Evolutionary conservation across 2,329 filamentous ascomycete species (phyloP), one percentile per base, ranked within the genome.

Genomic region (Colletotrichum sp.): DNA sequence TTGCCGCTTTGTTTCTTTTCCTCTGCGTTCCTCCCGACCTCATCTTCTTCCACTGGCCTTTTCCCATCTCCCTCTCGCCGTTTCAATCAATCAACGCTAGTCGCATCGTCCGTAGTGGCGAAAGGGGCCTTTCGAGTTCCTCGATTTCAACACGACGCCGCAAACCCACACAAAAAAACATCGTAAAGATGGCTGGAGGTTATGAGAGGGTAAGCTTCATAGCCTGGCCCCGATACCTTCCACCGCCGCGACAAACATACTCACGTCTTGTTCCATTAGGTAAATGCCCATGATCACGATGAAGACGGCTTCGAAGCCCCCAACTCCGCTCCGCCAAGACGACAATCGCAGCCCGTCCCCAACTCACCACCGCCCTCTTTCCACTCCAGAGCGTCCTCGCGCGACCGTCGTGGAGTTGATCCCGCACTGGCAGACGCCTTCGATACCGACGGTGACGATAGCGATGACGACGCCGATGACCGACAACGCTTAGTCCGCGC

Each of bases 381-480:
- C 85, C 95, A 93, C 83, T 98, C 96, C 62, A 92, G 94, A 82
- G 89, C 94, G 36, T 95, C 95, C 86, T 86, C 88, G 88, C 84
- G 80, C 64, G 85, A 83, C 71, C 85, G 84, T 70, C 83, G 81
- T 76, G 83, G 80, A 10, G 94, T 95, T 76, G 93, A 98, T 80
- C 90, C 94, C 76, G 93, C 95, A n/a, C 90, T 99, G 16, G 95
- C 95, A 79, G 96, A 98, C 82, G 96, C 97, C 1, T 99, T 99
- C 84, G 96, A 95, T 82, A 92, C 94, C 81, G 94, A 94, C 78
- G 94, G 93, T 77, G 95, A 94, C 76, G 94, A 94, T 77, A 93
- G 93, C 81, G 94, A 94, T 71, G 90, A 95, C 80, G 93, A 94
- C 74, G 89, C 90, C 73, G 95, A 97, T 83, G 95, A 98, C 84